Conservation (phyloP, 2,329 filamentous ascomycete species). For the Aspergillus fischeri region DNA sequence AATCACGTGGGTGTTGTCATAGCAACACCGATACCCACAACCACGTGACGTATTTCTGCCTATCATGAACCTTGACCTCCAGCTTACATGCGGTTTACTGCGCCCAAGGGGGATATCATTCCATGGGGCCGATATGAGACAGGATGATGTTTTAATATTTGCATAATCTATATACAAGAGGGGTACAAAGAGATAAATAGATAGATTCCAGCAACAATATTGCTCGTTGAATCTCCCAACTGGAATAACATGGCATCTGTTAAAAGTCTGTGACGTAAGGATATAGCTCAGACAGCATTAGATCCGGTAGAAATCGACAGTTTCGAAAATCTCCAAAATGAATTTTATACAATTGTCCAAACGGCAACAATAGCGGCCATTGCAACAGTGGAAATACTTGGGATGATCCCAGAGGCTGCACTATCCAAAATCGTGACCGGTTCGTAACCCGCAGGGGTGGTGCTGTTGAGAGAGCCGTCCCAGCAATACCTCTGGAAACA, state of each 20-base stretch:
- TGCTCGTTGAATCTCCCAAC: not conserved
- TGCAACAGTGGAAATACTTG: not conserved
- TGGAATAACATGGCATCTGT: no score
- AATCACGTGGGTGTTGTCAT: constrained; percentile 9
- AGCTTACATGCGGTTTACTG: not conserved
- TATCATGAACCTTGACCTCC: not conserved
- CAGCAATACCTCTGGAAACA: constrained; percentile 86
- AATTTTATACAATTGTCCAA: not conserved
- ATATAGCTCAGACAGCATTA: not conserved
- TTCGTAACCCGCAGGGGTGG: constrained; percentile 37
- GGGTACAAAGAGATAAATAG: not conserved
- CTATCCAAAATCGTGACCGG: constrained; percentile 26
- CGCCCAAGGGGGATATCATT: no score
- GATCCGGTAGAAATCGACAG: not conserved
- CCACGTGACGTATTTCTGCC: not conserved
- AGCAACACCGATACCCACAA: constrained; percentile 1
- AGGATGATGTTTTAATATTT: not conserved
- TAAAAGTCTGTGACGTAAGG: no score
- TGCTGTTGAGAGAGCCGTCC: constrained; percentile 62
- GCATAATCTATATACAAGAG: not conserved
- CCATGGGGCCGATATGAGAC: no score
- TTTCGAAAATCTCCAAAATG: not conserved
- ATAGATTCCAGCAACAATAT: not conserved
- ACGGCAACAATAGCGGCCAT: constrained; percentile 1
- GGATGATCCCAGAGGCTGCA: not conserved